phyloP scores from a whole-genome alignment of 129 eudicot genomes.

The Ambrosia artemisiifolia region DNA sequence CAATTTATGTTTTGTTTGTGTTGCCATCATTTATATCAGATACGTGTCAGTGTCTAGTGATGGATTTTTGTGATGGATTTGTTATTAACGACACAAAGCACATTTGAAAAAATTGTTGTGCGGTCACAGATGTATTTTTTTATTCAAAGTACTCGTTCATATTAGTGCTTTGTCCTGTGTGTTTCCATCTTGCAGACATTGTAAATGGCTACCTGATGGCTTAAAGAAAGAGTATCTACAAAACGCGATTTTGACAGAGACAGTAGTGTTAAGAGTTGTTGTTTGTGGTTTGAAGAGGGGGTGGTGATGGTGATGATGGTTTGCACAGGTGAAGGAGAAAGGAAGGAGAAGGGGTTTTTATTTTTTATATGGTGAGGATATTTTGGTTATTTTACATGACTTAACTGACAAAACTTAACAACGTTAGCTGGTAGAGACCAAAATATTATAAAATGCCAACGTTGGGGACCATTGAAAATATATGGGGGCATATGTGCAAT shows the following conservation, averaged over 20 bases:
- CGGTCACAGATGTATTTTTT: not conserved
- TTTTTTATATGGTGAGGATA: too few species aligned
- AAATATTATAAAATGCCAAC: too few species aligned
- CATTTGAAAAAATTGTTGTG: slow-evolving; percentile 3
- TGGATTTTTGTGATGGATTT: not conserved
- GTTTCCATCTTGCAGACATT: slow-evolving; percentile 45
- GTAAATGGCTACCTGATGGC: slow-evolving; percentile 70
- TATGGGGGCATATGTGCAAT: too few species aligned
- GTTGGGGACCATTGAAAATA: too few species aligned
- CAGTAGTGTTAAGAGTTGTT: slow-evolving; percentile 66
- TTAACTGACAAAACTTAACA: too few species aligned
- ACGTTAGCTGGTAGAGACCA: too few species aligned
- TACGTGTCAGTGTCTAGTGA: not conserved
- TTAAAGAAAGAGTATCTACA: slow-evolving; percentile 63
- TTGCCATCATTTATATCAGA: not conserved
- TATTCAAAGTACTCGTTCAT: not conserved
- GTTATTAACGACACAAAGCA: not conserved
- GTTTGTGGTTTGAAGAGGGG: too few species aligned
- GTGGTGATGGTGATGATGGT: too few species aligned
- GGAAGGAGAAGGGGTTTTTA: too few species aligned
- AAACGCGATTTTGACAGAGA: slow-evolving; percentile 50
- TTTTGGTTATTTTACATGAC: too few species aligned
- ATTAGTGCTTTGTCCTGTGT: not conserved
- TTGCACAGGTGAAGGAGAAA: too few species aligned
- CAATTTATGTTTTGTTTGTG: not conserved